Base-by-base conservation (phyloP, 1,284 basidiomycete genomes). In the Sanghuangporus baumii region DNA sequence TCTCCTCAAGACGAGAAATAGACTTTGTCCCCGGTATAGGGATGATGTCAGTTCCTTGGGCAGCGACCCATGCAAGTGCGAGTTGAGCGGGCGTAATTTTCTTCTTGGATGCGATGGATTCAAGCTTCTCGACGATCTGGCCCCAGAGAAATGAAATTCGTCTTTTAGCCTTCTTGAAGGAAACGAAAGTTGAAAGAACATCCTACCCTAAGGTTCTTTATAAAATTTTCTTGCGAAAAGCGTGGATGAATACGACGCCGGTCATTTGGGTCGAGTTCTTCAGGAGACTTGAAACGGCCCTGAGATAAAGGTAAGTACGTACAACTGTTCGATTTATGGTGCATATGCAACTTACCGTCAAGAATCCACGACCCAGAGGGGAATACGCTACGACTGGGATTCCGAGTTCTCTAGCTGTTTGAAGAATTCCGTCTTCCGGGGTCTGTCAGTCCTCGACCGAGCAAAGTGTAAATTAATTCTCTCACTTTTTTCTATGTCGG, bases 41-140 rank as follows among this genome's bases (percentile, higher is more conserved):
- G 34, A 76, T 69, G 55, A 75, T 71, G 62, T 72, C 71, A 26
- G 68, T 68, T 48, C 71, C 72, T 69, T 71, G 74, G 18, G 70
- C 68, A 16, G 72, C 62, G 43, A 77, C 59, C 78, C 78, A 81
- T 0, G 79, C 77, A 6, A 81, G 70, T 2, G 72, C 67, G n/a
- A 79, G 68, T 67, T 80, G 79, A 0, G 74, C 71, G 0, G 75
- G 60, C 1, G 78, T 76, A 26, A 71, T 67, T n/a, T 65, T 64
- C 60, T 73, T 72, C 60, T 66, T 67, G 20, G 71, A 55, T 1
- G 74, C 73, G 36, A 75, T 62, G 2, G 57, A 60, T 1, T 61
- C 57, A 26, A 79, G 63, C 46, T 73, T 72, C 14, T 75, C 67
- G 0, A 75, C 76, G 18, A 79, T 69, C 54, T 72, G 16, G 26